Conservation (phyloP, 495 filamentous ascomycete genomes). For the Neurospora sp. region DNA sequence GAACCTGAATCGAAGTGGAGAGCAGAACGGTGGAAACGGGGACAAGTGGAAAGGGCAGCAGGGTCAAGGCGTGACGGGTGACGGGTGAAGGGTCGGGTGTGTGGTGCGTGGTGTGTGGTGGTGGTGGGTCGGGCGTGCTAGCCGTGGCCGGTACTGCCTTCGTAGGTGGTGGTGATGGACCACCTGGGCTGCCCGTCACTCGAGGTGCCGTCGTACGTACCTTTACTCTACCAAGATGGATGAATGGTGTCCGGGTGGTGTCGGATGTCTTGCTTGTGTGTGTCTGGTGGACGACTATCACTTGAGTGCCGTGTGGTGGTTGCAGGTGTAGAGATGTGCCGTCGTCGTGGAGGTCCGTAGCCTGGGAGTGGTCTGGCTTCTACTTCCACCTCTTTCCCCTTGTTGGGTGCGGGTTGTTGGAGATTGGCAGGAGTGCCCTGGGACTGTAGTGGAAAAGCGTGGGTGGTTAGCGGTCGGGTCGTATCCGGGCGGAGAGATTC, state of each 20-base stretch:
- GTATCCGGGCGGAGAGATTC: not conserved
- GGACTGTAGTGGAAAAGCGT: not conserved
- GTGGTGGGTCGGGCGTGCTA: not conserved
- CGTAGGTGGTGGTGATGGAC: not conserved
- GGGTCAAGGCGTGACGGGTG: conserved; percentile 6
- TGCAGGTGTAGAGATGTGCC: not conserved
- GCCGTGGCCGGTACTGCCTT: not conserved
- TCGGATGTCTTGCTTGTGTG: not conserved
- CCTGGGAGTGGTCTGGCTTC: not conserved
- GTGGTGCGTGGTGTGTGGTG: not conserved
- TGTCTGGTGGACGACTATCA: not conserved
- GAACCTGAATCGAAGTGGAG: not conserved
- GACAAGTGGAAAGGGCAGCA: conserved; percentile 5
- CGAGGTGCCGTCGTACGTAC: not conserved
- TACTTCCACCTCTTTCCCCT: not conserved
- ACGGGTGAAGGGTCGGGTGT: not conserved
- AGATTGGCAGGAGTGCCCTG: not conserved
- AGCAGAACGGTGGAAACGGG: not conserved
- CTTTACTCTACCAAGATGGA: not conserved
- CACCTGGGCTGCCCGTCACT: not conserved
- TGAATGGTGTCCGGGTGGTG: not conserved
- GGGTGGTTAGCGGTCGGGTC: not conserved
- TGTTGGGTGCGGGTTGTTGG: not conserved
- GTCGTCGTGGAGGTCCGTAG: not conserved
- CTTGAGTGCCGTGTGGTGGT: not conserved